Evolutionary conservation across 257 asterid genomes (phyloP).

Genomic region (Ocimum tenuiflorum): DNA sequence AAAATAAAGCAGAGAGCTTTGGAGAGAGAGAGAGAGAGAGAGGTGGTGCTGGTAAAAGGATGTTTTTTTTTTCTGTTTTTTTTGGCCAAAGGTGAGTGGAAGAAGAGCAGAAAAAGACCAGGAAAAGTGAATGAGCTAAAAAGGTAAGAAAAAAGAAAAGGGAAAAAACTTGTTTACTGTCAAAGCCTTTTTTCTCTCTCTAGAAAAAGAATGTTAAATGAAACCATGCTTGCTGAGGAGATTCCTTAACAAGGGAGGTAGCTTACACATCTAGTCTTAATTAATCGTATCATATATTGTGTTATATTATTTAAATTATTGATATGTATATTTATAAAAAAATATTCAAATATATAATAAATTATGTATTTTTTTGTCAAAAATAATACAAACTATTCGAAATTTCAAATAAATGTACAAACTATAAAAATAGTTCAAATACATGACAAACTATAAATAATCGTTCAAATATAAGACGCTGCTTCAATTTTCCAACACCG

Average conservation of each 20-base stretch:
- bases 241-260: constrained; percentile 20
- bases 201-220: background rate
- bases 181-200: background rate
- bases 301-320: too few species aligned
- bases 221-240: constrained; percentile 12
- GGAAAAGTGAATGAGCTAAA: constrained; percentile 17
- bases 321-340: too few species aligned
- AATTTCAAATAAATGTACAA: too few species aligned
- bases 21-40: background rate
- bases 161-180: constrained; percentile 3
- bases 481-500: too few species aligned
- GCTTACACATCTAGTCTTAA: too few species aligned
- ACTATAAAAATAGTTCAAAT: too few species aligned
- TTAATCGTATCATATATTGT: too few species aligned
- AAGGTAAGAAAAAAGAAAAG: background rate
- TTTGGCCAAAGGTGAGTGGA: constrained; percentile 18
- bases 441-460: too few species aligned
- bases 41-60: background rate
- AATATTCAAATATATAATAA: too few species aligned
- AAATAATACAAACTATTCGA: too few species aligned
- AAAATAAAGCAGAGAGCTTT: constrained; percentile 18
- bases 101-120: constrained; percentile 8
- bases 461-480: too few species aligned
- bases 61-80: constrained; percentile 9
- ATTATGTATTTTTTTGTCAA: too few species aligned